phyloP scores from a whole-genome alignment of 2,329 filamentous ascomycete species.

The Talaromyces sp. region DNA sequence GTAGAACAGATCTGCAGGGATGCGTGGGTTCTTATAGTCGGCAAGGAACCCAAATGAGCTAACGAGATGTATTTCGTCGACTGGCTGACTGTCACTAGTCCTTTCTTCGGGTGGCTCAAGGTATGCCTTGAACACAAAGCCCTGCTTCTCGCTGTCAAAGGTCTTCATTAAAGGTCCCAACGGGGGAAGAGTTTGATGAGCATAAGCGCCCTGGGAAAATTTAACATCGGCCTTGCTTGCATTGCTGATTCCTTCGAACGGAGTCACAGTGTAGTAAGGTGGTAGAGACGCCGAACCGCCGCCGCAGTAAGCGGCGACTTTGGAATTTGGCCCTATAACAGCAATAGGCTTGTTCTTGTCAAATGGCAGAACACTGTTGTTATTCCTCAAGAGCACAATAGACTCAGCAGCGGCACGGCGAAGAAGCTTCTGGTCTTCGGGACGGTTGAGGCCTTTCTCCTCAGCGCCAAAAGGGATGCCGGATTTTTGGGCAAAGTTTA shows the following conservation, averaged over 20 bases:
- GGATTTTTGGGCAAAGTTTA: conserved; percentile 55
- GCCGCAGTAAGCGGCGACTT: conserved; percentile 51
- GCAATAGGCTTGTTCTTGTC: conserved; percentile 46
- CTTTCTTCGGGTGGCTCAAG: conserved; percentile 54
- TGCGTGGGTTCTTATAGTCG: conserved; percentile 55
- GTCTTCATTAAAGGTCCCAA: conserved; percentile 54
- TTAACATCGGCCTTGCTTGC: conserved; percentile 36
- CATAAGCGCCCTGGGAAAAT: conserved; percentile 62
- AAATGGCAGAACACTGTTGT: conserved; percentile 60
- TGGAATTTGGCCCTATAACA: conserved; percentile 56
- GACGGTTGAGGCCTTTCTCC: conserved; percentile 56
- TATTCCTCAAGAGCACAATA: conserved; percentile 72
- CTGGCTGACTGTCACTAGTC: conserved; percentile 44
- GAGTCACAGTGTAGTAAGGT: conserved; percentile 46
- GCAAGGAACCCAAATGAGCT: conserved; percentile 48
- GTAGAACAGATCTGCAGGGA: conserved; percentile 53
- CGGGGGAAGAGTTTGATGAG: conserved; percentile 62
- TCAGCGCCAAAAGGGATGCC: conserved; percentile 55
- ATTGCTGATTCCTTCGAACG: conserved; percentile 43
- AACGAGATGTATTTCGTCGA: conserved; percentile 51
- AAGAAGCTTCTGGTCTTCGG: conserved; percentile 62
- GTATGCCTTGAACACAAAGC: conserved; percentile 62
- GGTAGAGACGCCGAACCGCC: conserved; percentile 61
- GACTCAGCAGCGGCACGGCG: conserved; percentile 65
- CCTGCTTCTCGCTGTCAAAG: conserved; percentile 52